Evolutionary conservation across 768 basidiomycete genomes (phyloP).

Genomic region (Lyophyllum decastes): DNA sequence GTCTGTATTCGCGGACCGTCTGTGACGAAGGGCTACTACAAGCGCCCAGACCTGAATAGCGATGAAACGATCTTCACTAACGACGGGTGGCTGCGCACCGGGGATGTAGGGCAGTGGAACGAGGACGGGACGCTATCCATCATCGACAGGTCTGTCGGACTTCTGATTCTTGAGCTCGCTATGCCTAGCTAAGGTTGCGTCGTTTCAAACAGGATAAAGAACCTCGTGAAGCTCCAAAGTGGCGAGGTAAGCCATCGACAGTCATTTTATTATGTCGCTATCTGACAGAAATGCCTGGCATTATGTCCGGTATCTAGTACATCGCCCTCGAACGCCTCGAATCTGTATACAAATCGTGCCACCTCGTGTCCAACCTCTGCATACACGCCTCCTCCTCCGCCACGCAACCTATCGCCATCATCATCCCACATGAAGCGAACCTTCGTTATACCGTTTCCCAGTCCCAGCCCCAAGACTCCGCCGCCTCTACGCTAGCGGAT

Average conservation of each 20-base stretch:
- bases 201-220: conserved; percentile 26
- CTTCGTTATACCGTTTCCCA: conserved; percentile 52
- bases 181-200: conserved; percentile 85
- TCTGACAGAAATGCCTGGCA: no score
- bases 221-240: conserved; percentile 23
- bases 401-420: conserved; percentile 79
- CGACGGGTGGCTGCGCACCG: conserved; percentile 94
- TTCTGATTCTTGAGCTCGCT: background rate
- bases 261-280: background rate
- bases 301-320: no score
- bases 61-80: conserved; percentile 82
- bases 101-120: conserved; percentile 96
- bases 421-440: conserved; percentile 78
- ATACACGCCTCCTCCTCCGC: conserved; percentile 76
- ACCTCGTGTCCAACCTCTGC: conserved; percentile 79
- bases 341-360: conserved; percentile 82
- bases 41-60: conserved; percentile 84
- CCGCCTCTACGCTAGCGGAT: conserved; percentile 38
- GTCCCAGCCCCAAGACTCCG: conserved; percentile 23
- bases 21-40: conserved; percentile 88
- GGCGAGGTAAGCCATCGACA: conserved; percentile 16
- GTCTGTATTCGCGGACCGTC: conserved; percentile 86
- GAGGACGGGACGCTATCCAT: conserved; percentile 84
- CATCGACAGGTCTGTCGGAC: conserved; percentile 74
- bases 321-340: conserved; percentile 91